Conservation (phyloP, 176 grass and related monocot species). For the Carex littledalei region DNA sequence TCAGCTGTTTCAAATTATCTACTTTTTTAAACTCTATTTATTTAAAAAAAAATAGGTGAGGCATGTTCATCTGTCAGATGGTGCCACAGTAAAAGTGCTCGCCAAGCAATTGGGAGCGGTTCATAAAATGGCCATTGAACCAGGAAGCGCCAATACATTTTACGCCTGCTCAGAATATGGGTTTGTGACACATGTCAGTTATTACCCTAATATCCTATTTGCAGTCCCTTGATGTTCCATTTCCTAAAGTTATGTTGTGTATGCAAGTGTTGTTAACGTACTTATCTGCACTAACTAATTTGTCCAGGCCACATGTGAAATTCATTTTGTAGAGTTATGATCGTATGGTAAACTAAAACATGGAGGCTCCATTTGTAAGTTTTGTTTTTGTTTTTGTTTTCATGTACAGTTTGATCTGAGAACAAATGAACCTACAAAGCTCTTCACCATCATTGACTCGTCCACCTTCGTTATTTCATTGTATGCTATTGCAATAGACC, state of each 20-base stretch:
- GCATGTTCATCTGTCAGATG: conserved; percentile 44
- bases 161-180: conserved; percentile 61
- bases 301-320: not conserved
- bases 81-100: conserved; percentile 28
- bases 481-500: conserved; percentile 54
- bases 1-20: not conserved
- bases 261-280: not conserved
- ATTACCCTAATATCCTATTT: conserved; percentile 13
- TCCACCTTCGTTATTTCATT: conserved; percentile 6
- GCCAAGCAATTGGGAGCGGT: conserved; percentile 17
- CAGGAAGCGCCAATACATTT: conserved; percentile 56
- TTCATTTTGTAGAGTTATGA: not conserved
- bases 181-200: conserved; percentile 32
- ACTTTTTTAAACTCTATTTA: not conserved
- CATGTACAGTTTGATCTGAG: conserved; percentile 65
- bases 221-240: not conserved
- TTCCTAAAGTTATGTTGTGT: not conserved
- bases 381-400: not conserved
- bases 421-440: conserved; percentile 16
- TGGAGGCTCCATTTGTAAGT: not conserved
- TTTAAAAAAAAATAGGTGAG: conserved; percentile 40
- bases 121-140: conserved; percentile 62
- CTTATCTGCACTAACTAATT: conserved; percentile 4
- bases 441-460: conserved; percentile 25
- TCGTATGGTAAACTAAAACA: not conserved